Evolutionary conservation across 495 filamentous ascomycete genomes (phyloP).

Genomic region (Penicillium crystallinum): DNA sequence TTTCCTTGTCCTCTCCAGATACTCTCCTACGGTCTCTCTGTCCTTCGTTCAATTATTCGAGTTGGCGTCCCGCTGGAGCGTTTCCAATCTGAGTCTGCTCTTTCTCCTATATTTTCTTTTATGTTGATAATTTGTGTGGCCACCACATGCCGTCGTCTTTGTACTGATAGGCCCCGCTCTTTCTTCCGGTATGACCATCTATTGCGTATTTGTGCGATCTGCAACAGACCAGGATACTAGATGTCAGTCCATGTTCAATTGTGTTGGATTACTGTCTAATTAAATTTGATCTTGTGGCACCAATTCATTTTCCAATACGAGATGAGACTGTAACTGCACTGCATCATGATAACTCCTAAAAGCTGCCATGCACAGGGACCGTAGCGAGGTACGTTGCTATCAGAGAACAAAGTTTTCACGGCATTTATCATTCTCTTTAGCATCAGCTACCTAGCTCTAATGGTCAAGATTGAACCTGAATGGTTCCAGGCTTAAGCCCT

Average conservation of each 20-base stretch:
- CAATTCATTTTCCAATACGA: too few relatives aligned
- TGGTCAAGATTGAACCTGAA: too few relatives aligned
- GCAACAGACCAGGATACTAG: slow-evolving; percentile 20
- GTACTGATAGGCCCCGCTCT: slow-evolving; percentile 2
- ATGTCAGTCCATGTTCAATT: slow-evolving; percentile 9
- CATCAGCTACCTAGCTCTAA: too few relatives aligned
- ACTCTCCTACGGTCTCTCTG: slow-evolving; percentile 11
- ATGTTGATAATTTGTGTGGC: slow-evolving; percentile 22
- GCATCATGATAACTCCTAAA: too few relatives aligned
- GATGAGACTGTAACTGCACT: too few relatives aligned
- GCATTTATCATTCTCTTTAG: too few relatives aligned
- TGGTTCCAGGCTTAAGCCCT: too few relatives aligned
- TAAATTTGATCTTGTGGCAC: not conserved
- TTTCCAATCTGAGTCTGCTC: slow-evolving; percentile 14
- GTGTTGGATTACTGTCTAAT: not conserved
- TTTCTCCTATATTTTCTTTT: slow-evolving; percentile 16
- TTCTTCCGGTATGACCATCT: slow-evolving; percentile 13
- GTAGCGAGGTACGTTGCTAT: too few relatives aligned
- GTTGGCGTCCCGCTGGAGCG: slow-evolving; percentile 9
- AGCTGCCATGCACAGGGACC: too few relatives aligned
- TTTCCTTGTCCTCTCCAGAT: slow-evolving; percentile 15
- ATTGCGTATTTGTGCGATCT: slow-evolving; percentile 13
- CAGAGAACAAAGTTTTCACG: too few relatives aligned
- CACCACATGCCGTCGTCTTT: slow-evolving; percentile 9
- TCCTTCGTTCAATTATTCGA: slow-evolving; percentile 16